Evolutionary conservation across 208 protist genomes (phyloP).

Genomic region (Leishmania major): DNA sequence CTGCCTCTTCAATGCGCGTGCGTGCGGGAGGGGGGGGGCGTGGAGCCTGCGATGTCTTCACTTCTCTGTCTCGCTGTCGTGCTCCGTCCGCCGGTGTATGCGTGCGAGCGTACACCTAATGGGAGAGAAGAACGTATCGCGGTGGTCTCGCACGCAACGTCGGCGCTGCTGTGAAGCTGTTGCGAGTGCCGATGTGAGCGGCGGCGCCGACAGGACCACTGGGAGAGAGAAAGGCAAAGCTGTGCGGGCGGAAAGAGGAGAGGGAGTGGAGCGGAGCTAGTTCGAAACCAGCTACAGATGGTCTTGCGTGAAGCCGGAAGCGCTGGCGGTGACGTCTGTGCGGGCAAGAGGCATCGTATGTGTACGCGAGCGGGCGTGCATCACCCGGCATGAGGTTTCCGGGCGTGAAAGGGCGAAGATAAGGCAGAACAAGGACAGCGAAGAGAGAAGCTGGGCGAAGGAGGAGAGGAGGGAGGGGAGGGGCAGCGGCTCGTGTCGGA

Average conservation of each 20-base stretch:
- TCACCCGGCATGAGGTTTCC: neutral
- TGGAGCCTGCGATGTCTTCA: neutral
- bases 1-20: neutral
- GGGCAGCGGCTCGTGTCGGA: neutral
- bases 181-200: neutral
- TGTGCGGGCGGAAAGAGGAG: neutral
- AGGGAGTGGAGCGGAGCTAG: neutral
- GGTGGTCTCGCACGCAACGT: neutral
- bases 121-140: neutral
- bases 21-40: neutral
- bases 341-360: neutral
- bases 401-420: neutral
- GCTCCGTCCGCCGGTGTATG: neutral
- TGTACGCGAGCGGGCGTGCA: neutral
- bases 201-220: neutral
- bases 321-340: neutral
- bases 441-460: neutral
- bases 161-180: neutral
- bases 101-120: neutral
- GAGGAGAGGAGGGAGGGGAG: neutral
- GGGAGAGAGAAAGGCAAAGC: neutral
- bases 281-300: neutral
- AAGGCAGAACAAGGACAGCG: neutral
- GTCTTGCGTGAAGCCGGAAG: neutral
- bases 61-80: neutral